Conservation (phyloP, 768 basidiomycete genomes). For the Suillus hirtellus region DNA sequence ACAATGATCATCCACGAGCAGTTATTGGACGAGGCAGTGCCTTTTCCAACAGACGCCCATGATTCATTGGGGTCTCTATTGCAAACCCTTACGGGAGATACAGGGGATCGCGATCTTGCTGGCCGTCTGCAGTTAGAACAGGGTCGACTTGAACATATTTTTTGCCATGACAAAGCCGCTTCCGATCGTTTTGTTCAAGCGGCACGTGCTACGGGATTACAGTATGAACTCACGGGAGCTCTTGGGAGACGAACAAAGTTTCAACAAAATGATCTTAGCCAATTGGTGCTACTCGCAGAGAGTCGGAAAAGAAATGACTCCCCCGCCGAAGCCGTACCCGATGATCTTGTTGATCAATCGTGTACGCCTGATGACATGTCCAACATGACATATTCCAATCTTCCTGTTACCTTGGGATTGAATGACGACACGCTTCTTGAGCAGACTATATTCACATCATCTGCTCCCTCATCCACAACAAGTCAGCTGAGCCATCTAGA, state of each 20-base stretch:
- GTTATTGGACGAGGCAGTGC: conserved; percentile 77
- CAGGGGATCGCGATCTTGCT: conserved; percentile 60
- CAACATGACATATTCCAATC: conserved; percentile 17
- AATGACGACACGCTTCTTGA: conserved; percentile 98
- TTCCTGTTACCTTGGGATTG: conserved; percentile 81
- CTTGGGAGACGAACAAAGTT: conserved; percentile 94
- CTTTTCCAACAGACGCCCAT: conserved; percentile 46
- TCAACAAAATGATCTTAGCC: conserved; percentile 80
- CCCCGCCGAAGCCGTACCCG: conserved; percentile 13
- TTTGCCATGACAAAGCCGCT: conserved; percentile 75
- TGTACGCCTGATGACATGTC: conserved; percentile 12
- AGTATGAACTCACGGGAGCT: conserved; percentile 91
- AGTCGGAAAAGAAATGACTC: conserved; percentile 51
- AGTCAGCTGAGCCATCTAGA: conserved; percentile 69
- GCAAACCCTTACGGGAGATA: conserved; percentile 42
- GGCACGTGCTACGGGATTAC: conserved; percentile 71
- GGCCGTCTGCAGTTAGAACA: conserved; percentile 73
- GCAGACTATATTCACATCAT: conserved; percentile 87
- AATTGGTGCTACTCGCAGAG: conserved; percentile 93
- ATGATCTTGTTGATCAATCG: conserved; percentile 15
- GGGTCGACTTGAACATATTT: conserved; percentile 77
- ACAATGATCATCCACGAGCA: conserved; percentile 70
- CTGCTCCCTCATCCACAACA: conserved; percentile 46
- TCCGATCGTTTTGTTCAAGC: conserved; percentile 77
- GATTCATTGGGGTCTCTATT: conserved; percentile 43